phyloP scores from a whole-genome alignment of 2,329 filamentous ascomycete genomes.

The Nigrospora sphaerica region DNA sequence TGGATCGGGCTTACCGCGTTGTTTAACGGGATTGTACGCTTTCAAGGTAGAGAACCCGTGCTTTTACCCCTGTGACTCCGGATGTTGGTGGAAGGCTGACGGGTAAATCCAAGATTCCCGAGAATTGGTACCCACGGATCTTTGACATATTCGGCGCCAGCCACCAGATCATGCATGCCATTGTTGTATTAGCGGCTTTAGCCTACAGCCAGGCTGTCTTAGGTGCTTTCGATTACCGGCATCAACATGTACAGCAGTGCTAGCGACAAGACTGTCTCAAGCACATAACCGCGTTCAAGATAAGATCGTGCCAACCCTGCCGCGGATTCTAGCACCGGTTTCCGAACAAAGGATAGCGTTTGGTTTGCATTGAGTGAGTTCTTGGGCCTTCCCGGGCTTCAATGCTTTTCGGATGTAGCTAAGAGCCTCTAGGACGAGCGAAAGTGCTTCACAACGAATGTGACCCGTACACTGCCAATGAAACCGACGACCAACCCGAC shows the following conservation, averaged over 20 bases:
- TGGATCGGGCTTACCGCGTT: conserved; percentile 30
- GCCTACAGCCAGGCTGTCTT: conserved; percentile 26
- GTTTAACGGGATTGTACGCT: conserved; percentile 29
- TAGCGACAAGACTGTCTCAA: no score
- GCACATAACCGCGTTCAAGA: no score
- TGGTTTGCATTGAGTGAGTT: no score
- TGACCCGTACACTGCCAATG: no score
- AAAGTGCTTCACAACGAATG: no score
- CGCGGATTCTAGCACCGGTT: no score
- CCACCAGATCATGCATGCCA: conserved; percentile 41
- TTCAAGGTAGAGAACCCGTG: conserved; percentile 15
- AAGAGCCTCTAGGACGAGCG: no score
- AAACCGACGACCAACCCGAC: no score
- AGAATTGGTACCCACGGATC: conserved; percentile 30
- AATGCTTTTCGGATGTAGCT: no score
- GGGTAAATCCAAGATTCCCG: conserved; percentile 28
- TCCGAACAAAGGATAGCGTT: no score
- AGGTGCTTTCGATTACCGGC: conserved; percentile 3
- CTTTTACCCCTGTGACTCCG: background rate
- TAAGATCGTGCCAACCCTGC: no score
- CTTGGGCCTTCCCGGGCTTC: no score
- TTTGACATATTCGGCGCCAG: conserved; percentile 40
- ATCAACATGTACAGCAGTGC: background rate
- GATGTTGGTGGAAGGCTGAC: background rate
- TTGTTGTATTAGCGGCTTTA: conserved; percentile 34